Base-by-base conservation (phyloP, 2,329 filamentous ascomycete genomes). In the Colletotrichum gigasporum region DNA sequence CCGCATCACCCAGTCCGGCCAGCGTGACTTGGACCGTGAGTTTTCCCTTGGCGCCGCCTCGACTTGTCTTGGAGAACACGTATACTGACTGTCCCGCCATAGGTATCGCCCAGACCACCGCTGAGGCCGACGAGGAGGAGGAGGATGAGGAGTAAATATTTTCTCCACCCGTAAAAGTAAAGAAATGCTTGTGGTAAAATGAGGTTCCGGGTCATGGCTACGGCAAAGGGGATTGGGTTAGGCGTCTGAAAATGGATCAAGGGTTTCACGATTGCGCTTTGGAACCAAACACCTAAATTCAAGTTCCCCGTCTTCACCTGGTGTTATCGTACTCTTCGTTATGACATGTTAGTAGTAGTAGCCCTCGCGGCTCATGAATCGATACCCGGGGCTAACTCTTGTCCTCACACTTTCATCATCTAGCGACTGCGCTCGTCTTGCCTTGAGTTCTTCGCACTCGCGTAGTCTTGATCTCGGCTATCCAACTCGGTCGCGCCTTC, bases 1-100 rank as follows among this genome's bases (percentile, higher is more conserved):
- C 80, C 91, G 96, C 82, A 98, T 99, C 85, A 98, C 96, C 77
- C 94, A 98, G 88, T 90, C 90, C 78, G 96, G 96, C 80, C 94
- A 97, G 90, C 93, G 96, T 88, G 96, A 99, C 91, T 89, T 99
- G 88, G 96, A 98, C 88, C 95, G 89, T 85, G 79, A 67, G 82
- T 79, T 48, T 7, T 12, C 22, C 4, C 5, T 5, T 7, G 2
- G n/a, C 5, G 14, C 26, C n/a, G n/a, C n/a, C n/a, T n/a, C n/a
- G 11, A 16, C 16, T 47, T 1, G 7, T 20, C 28, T 18, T 18
- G 1, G 14, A 45, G 26, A 18, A 57, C 3, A 39, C 22, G 28
- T 37, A 39, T 16, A 10, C 35, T 59, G 61, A 58, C 61, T 9
- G 3, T 4, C 16, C 18, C 5, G 1, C 12, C 5, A 58, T 55